Evolutionary conservation across 2,329 filamentous ascomycete species (phyloP).

Genomic region (Lachnellula subtilissima): DNA sequence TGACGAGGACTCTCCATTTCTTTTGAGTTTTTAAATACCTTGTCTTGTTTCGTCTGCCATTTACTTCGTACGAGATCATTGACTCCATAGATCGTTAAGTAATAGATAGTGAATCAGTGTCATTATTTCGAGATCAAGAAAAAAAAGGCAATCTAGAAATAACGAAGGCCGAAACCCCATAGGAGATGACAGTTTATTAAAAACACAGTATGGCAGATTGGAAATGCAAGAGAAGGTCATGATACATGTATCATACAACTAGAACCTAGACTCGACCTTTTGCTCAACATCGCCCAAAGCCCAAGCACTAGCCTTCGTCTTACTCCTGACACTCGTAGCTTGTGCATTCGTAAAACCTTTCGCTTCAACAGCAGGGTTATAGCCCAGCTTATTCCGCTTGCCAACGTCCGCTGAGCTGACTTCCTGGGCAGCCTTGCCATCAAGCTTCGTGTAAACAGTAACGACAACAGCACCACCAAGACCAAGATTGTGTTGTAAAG

Average conservation of each 20-base stretch:
- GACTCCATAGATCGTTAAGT: no score
- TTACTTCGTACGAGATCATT: no score
- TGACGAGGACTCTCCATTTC: not conserved
- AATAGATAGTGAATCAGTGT: no score
- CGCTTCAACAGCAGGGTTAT: slow-evolving; percentile 87
- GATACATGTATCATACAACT: slow-evolving; percentile 8
- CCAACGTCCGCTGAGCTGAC: slow-evolving; percentile 62
- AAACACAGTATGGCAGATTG: no score
- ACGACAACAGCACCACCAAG: slow-evolving; percentile 87
- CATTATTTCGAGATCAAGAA: no score
- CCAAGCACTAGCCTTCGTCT: slow-evolving; percentile 60
- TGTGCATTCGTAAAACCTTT: slow-evolving; percentile 82
- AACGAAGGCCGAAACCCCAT: no score
- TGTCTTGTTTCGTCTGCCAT: not conserved
- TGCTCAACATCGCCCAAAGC: slow-evolving; percentile 70
- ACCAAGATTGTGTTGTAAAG: slow-evolving; percentile 89
- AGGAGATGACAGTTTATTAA: no score
- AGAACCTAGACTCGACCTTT: slow-evolving; percentile 70
- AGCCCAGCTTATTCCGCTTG: slow-evolving; percentile 66
- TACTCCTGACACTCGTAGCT: slow-evolving; percentile 66
- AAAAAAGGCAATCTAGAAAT: no score
- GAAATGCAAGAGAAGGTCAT: not conserved
- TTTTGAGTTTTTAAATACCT: not conserved
- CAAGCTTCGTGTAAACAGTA: slow-evolving; percentile 80
- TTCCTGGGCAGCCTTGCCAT: slow-evolving; percentile 63